A percentile compares a stretch with the other conserved stretches of the same genome.
Evolutionary conservation across 1,284 basidiomycete species (phyloP).

Genomic region (Sporisorium graminicola): DNA sequence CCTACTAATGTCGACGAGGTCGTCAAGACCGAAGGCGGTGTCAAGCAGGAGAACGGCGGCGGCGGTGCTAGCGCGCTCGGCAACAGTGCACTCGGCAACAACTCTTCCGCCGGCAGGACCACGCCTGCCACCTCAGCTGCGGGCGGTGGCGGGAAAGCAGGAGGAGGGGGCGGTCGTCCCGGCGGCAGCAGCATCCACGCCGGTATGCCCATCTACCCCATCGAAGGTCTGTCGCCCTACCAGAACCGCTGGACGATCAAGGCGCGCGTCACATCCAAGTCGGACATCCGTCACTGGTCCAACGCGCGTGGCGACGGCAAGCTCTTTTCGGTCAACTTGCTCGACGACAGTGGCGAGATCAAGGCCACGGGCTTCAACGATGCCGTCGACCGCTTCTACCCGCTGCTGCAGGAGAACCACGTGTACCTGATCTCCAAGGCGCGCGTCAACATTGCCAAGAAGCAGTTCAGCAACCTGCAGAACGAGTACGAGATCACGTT

Average conservation of each 20-base stretch:
- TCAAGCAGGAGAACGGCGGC: slow-evolving; percentile 36
- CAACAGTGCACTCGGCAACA: slow-evolving; percentile 38
- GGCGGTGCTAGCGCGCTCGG: slow-evolving; percentile 23
- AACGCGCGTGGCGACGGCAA: slow-evolving; percentile 94
- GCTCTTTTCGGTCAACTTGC: slow-evolving; percentile 89
- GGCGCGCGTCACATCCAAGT: slow-evolving; percentile 90
- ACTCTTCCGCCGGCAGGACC: slow-evolving; percentile 46
- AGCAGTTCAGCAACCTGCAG: slow-evolving; percentile 89
- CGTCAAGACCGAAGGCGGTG: slow-evolving; percentile 30
- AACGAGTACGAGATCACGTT: slow-evolving; percentile 96
- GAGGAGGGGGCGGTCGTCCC: slow-evolving; percentile 30
- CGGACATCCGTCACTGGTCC: slow-evolving; percentile 89
- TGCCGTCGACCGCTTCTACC: slow-evolving; percentile 85
- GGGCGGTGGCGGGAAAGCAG: slow-evolving; percentile 25
- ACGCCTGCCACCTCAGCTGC: slow-evolving; percentile 45
- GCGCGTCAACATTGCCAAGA: slow-evolving; percentile 93
- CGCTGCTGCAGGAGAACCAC: slow-evolving; percentile 88
- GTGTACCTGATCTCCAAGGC: slow-evolving; percentile 93
- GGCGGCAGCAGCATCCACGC: slow-evolving; percentile 56
- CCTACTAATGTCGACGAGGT: slow-evolving; percentile 59
- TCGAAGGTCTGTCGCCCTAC: slow-evolving; percentile 94
- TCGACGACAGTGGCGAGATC: slow-evolving; percentile 83
- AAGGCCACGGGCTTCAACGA: slow-evolving; percentile 86
- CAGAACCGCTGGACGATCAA: slow-evolving; percentile 98
- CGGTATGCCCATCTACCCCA: slow-evolving; percentile 78